A percentile compares a stretch with the other conserved stretches of the same genome.
Evolutionary conservation across 768 basidiomycete genomes (phyloP).

Genomic region (Holtermannia corniformis): DNA sequence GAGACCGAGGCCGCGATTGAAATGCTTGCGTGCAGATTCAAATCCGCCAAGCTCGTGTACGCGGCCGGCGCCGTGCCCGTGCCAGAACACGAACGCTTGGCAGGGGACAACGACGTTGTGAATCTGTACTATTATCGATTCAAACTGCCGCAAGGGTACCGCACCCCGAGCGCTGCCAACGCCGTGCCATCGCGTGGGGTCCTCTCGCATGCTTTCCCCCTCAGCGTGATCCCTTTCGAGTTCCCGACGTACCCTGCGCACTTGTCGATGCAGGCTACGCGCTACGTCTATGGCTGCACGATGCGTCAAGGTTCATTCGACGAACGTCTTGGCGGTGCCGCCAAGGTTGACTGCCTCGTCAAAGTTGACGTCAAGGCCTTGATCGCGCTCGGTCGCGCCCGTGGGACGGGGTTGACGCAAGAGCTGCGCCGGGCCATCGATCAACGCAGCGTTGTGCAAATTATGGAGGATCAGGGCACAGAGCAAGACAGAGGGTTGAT

Average conservation of each 20-base stretch:
- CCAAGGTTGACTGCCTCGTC: constrained; percentile 45
- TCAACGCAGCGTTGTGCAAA: constrained; percentile 25
- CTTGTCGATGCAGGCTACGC: constrained; percentile 31
- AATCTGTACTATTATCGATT: constrained; percentile 42
- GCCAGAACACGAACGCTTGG: constrained; percentile 22
- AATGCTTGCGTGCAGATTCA: constrained; percentile 42
- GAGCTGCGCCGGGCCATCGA: constrained; percentile 25
- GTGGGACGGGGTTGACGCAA: constrained; percentile 20
- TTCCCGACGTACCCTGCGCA: constrained; percentile 39
- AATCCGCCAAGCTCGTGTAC: constrained; percentile 42
- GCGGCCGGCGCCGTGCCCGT: constrained; percentile 40
- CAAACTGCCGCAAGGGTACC: constrained; percentile 12
- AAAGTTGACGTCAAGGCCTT: constrained; percentile 40
- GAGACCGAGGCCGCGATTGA: constrained; percentile 23
- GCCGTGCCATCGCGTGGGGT: not conserved
- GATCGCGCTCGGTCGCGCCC: constrained; percentile 21
- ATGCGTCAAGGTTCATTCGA: constrained; percentile 42
- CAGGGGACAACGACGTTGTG: constrained; percentile 37
- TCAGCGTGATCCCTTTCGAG: constrained; percentile 43
- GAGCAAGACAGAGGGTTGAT: constrained; percentile 24
- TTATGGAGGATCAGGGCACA: constrained; percentile 24
- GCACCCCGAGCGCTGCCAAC: not conserved
- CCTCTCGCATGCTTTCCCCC: constrained; percentile 40
- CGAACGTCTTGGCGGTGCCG: constrained; percentile 42
- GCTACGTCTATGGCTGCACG: constrained; percentile 43